Evolutionary conservation across 148 eudicot species (phyloP).

Genomic region (Camellia japonica): DNA sequence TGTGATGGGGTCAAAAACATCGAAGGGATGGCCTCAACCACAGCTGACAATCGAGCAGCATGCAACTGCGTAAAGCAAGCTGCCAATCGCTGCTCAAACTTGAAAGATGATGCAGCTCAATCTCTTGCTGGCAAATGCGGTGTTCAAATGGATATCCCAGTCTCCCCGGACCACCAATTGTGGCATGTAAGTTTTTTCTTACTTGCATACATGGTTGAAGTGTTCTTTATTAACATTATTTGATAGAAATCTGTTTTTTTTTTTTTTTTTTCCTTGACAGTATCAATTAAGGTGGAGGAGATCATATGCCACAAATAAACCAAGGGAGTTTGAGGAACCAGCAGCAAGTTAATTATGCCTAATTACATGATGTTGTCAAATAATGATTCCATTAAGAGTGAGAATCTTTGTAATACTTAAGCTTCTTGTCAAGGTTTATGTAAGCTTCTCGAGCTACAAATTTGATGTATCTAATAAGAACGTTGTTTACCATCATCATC

Average conservation of each 20-base stretch:
- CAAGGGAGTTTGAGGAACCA: neutral
- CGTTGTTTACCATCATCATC: neutral
- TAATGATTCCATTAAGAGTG: conserved; percentile 9
- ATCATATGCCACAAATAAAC: neutral
- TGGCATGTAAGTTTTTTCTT: conserved; percentile 8
- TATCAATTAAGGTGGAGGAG: conserved; percentile 6
- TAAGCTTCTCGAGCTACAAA: neutral
- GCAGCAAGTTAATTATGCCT: neutral
- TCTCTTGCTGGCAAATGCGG: conserved; percentile 22
- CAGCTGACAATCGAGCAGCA: conserved; percentile 12
- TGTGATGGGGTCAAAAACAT: conserved; percentile 23
- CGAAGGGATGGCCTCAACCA: conserved; percentile 3
- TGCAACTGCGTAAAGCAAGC: conserved; percentile 31
- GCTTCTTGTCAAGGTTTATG: neutral
- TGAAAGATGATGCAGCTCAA: conserved; percentile 24
- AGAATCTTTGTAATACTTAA: conserved; percentile 11
- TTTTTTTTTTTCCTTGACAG: neutral
- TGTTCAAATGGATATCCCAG: conserved; percentile 23
- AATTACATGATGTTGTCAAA: neutral
- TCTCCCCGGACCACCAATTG: conserved; percentile 26
- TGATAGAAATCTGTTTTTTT: neutral
- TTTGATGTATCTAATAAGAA: neutral
- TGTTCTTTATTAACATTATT: neutral
- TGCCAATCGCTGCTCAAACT: conserved; percentile 10
- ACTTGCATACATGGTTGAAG: no score